These are phyloP conservation scores for Onygena corvina DNA, from an alignment of 2,329 filamentous ascomycete species.

Conservation along the genomic window DNA sequence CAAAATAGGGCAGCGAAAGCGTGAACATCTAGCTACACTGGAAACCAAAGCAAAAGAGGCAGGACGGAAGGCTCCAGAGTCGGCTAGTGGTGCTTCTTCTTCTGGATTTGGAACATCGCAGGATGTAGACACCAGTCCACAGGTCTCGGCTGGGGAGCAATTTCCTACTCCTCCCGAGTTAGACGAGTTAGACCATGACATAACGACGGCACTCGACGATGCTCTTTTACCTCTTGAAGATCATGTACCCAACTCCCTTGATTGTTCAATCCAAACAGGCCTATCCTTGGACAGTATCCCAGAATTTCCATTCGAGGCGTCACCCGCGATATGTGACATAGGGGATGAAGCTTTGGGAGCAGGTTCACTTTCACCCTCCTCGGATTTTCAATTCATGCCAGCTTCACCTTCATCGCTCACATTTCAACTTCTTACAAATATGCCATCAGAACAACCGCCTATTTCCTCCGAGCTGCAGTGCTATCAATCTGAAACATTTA, in stretches of 20 bases:
- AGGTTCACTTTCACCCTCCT: slow-evolving; percentile 7
- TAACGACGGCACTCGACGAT: background rate
- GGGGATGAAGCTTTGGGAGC: background rate
- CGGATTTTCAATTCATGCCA: slow-evolving; percentile 8
- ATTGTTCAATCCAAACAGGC: background rate
- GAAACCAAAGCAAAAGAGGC: slow-evolving; percentile 16
- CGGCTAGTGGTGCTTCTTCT: background rate
- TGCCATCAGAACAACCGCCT: slow-evolving; percentile 9
- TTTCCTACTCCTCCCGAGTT: slow-evolving; percentile 6
- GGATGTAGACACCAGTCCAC: background rate
- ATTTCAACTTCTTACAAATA: slow-evolving; percentile 12
- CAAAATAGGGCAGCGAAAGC: slow-evolving; percentile 17
- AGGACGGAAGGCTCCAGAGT: background rate
- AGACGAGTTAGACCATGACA: background rate
- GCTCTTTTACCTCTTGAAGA: background rate
- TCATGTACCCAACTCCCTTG: background rate
- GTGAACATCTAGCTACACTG: slow-evolving; percentile 21
- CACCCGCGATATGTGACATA: background rate
- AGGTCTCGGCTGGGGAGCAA: background rate
- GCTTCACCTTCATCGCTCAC: slow-evolving; percentile 7
- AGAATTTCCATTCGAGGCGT: background rate
- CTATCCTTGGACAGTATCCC: slow-evolving; percentile 5
- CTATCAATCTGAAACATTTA: slow-evolving; percentile 20
- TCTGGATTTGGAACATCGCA: background rate
- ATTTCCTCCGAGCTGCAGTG: slow-evolving; percentile 17